Percentiles rank a stretch among this genome's conserved stretches.
phyloP scores from a whole-genome alignment of 768 basidiomycete genomes.

The Lactarius hatsudake region DNA sequence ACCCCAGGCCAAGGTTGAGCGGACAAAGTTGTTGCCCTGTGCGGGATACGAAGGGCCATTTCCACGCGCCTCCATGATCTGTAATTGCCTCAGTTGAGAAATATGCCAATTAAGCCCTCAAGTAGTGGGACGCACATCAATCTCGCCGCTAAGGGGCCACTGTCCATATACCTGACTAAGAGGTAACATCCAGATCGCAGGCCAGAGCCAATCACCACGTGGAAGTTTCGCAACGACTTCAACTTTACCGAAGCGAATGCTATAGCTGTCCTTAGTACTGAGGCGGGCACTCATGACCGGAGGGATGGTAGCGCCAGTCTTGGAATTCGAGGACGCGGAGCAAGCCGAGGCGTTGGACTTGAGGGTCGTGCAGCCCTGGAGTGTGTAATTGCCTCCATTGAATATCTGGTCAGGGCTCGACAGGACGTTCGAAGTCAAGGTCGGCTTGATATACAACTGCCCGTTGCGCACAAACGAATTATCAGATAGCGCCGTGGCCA shows the following conservation, averaged over 20 bases:
- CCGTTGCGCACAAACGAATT: conserved; percentile 49
- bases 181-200: conserved; percentile 48
- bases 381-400: conserved; percentile 39
- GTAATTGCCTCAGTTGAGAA: conserved; percentile 5
- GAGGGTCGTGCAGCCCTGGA: conserved; percentile 39
- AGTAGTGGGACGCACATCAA: conserved; percentile 46
- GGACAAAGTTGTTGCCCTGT: conserved; percentile 47
- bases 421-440: conserved; percentile 52
- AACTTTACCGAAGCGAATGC: conserved; percentile 55
- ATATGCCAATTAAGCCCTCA: not conserved
- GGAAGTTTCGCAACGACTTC: conserved; percentile 52
- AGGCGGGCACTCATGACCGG: conserved; percentile 56
- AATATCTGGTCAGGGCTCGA: conserved; percentile 38
- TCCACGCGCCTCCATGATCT: conserved; percentile 56
- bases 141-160: conserved; percentile 58
- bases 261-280: conserved; percentile 47
- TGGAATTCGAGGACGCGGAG: conserved; percentile 41
- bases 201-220: conserved; percentile 44
- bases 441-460: conserved; percentile 56
- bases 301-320: conserved; percentile 41
- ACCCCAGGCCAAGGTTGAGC: conserved; percentile 69
- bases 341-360: conserved; percentile 43
- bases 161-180: conserved; percentile 44
- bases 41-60: conserved; percentile 43
- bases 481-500: conserved; percentile 42